Conservation (phyloP, 140 eudicot species). For the Flaveria floridana region DNA sequence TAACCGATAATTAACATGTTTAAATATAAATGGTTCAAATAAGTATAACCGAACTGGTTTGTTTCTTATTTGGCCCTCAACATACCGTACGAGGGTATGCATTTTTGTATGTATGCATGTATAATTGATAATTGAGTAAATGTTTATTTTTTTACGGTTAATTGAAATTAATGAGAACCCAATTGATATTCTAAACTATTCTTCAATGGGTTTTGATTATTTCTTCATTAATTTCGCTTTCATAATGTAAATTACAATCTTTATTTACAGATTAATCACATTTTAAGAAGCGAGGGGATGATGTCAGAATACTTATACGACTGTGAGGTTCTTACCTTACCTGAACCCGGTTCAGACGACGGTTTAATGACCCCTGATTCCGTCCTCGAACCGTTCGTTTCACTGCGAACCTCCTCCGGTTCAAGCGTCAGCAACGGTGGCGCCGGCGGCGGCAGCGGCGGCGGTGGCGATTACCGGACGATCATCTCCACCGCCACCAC, state of each 20-base stretch:
- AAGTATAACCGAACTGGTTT: no score
- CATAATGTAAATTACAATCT: neutral
- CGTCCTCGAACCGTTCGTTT: slow-evolving; percentile 55
- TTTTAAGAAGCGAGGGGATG: slow-evolving; percentile 35
- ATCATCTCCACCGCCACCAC: slow-evolving; percentile 55
- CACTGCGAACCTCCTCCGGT: slow-evolving; percentile 52
- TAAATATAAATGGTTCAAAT: no score
- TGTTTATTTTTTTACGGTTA: no score
- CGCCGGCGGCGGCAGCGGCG: slow-evolving; percentile 25
- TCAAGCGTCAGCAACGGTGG: slow-evolving; percentile 45
- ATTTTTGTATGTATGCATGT: no score
- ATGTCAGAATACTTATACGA: slow-evolving; percentile 45
- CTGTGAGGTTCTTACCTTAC: slow-evolving; percentile 42
- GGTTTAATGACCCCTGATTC: slow-evolving; percentile 65
- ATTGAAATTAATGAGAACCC: no score
- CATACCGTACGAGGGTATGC: no score
- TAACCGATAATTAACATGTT: no score
- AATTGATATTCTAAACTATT: no score
- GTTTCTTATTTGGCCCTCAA: no score
- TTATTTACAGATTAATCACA: slow-evolving; percentile 41
- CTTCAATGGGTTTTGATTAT: slow-evolving; percentile 17
- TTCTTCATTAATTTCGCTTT: neutral
- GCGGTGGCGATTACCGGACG: slow-evolving; percentile 32
- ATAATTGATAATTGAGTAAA: no score
- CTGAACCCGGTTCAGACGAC: slow-evolving; percentile 60